Evolutionary conservation across 768 basidiomycete species (phyloP), one percentile per base, ranked within the genome.

Genomic region (Asterophora lycoperdoides): DNA sequence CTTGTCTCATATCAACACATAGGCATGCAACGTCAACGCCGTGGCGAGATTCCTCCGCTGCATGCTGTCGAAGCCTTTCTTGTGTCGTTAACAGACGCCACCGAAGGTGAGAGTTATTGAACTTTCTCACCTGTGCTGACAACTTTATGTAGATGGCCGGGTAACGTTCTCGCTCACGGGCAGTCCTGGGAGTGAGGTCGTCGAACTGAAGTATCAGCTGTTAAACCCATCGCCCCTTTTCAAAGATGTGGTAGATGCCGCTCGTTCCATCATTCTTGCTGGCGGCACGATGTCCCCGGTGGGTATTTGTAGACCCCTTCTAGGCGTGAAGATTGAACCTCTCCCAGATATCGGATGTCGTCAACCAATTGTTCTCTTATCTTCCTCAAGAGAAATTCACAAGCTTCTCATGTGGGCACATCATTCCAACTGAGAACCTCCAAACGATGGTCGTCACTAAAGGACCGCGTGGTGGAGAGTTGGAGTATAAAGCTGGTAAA

Each of bases 251-350:
- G 80, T 91, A 1, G 83, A 92, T 15, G 73, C 76, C 19, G 91
- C 93, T 1, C 72, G 91, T 32, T 78, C 88, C 2, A 84, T 98
- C n/a, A 69, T 98, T 23, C 72, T 99, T 33, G 95, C 96, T 7
- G 95, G 95, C 8, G 95, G 95, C 4, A 99, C 95, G 0, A 97
- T 99, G 96, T 92, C 93, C 6, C 95, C 95, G n/a, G 92, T 96
- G 68, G 45, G 69, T 58, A 38, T 48, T 14, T n/a, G 17, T 10
- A 13, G 39, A 40, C 46, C 20, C 37, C 33, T 40, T 45, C 26
- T 50, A 32, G 28, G 2, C 14, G 11, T 46, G 7, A 33, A 19
- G 7, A 48, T n/a, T 37, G 45, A 39, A 13, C 10, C 39, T 38
- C 1, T 47, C 42, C 4, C 58, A 96, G 93, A 87, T 95, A 42